Percentiles rank a stretch among this genome's conserved stretches.
phyloP scores from a whole-genome alignment of 2,329 filamentous ascomycete genomes.

The Aspergillus ibericus region DNA sequence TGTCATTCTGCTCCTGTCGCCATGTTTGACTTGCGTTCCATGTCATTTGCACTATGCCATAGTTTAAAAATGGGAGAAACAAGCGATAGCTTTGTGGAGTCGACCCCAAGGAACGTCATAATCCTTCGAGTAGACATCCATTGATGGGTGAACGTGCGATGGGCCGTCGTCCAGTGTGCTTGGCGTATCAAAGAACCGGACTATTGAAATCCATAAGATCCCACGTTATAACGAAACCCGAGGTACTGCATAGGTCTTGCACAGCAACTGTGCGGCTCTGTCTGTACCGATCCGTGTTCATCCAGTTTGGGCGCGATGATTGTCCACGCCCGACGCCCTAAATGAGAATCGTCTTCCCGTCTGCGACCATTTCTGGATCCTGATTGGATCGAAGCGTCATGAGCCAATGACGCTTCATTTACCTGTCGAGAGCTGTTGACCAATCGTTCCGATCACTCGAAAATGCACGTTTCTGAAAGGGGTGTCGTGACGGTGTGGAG shows the following conservation, averaged over 20 bases:
- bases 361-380: slow-evolving; percentile 11
- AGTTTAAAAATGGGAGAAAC: neutral
- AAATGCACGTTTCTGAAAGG: slow-evolving; percentile 22
- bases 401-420: slow-evolving; percentile 23
- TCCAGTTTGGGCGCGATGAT: slow-evolving; percentile 18
- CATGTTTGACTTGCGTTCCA: neutral
- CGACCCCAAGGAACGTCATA: neutral
- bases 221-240: neutral
- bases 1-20: slow-evolving; percentile 2
- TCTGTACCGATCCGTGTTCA: slow-evolving; percentile 13
- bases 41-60: neutral
- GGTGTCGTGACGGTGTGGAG: slow-evolving; percentile 11
- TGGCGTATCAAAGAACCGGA: neutral
- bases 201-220: slow-evolving; percentile 9
- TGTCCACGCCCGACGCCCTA: slow-evolving; percentile 16
- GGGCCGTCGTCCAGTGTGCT: neutral
- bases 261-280: slow-evolving; percentile 20
- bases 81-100: neutral
- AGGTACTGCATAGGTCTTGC: neutral
- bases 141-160: neutral
- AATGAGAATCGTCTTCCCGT: slow-evolving; percentile 18
- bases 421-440: slow-evolving; percentile 12
- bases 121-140: neutral
- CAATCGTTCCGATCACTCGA: slow-evolving; percentile 16
- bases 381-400: slow-evolving; percentile 20